Base-by-base conservation (phyloP, 768 basidiomycete species). In the Pleurotus sapidus region DNA sequence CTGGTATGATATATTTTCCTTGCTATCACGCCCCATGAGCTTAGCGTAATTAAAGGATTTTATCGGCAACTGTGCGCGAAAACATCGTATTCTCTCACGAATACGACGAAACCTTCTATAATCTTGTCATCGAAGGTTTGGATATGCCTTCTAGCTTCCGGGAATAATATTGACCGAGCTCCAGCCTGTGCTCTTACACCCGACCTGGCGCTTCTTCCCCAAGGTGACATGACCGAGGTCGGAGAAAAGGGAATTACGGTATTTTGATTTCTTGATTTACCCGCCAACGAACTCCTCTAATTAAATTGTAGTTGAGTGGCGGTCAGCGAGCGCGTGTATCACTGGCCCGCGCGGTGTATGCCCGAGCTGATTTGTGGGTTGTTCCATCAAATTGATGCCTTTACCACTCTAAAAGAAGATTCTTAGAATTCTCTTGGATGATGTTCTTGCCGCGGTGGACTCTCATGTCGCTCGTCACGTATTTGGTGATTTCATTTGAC, bases 71-170 rank as follows among this genome's bases (percentile, higher is more conserved):
- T 2, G 82, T 98, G 49, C 83, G 88, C 38, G 91, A 94, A 43
- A 98, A 98, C 65, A 98, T 98, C 59, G 66, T 92, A 34, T 98
- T 98, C 73, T 93, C 88, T 8, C 90, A 95, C 69, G 81, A 86
- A 62, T 97, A 88, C 60, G 94, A 98, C 51, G 87, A 90, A 59
- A 78, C 77, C 0, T 96, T 93, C 62, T 96, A 95, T 63, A 81
- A 90, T 55, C 66, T 87, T 14, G 93, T 95, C 4, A 69, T 95
- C 3, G 91, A 94, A 74, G 89, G 91, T 87, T 46, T 34, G 18
- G 20, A 17, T 11, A 11, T 18, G n/a, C 24, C n/a, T 18, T 24
- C 25, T 27, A 8, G 46, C n/a, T 55, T 25, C 43, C 9, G 46
- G 37, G 17, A 38, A 49, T 9, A 17, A 20, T 49, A 9, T 30